Evolutionary conservation across 75 land plant genomes (phyloP).

Genomic region (Isoetes taiwanensis): DNA sequence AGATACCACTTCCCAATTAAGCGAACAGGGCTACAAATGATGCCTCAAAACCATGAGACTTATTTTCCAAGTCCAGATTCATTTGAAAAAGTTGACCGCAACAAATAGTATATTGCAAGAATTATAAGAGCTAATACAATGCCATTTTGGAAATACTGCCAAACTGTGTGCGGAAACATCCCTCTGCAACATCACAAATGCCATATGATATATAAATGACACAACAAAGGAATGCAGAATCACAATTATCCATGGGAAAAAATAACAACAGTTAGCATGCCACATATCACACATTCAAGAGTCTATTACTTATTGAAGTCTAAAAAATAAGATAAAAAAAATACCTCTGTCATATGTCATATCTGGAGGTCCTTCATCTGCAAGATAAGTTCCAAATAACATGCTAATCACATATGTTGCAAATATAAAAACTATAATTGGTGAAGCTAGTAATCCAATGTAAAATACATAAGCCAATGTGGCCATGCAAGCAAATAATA

Average conservation of each 20-base stretch:
- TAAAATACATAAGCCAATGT: slow-evolving; percentile 53
- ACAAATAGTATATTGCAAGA: slow-evolving; percentile 66
- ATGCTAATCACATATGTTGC: slow-evolving; percentile 69
- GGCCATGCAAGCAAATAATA: slow-evolving; percentile 45
- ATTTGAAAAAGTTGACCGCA: slow-evolving; percentile 72
- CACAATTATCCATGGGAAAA: not conserved
- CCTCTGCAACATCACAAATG: slow-evolving; percentile 98
- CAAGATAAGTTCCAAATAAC: slow-evolving; percentile 60
- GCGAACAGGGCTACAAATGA: slow-evolving; percentile 99
- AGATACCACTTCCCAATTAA: slow-evolving; percentile 97
- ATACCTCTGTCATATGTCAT: slow-evolving; percentile 96
- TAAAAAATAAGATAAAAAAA: not conserved
- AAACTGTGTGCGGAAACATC: slow-evolving; percentile 94
- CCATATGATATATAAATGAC: slow-evolving; percentile 89
- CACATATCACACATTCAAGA: too few relatives aligned
- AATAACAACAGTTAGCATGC: too few relatives aligned
- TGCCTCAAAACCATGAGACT: slow-evolving; percentile 90
- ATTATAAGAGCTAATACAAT: slow-evolving; percentile 60
- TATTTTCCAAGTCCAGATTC: slow-evolving; percentile 82
- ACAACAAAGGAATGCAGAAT: not conserved
- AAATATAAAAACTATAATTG: slow-evolving; percentile 83
- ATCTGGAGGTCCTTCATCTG: slow-evolving; percentile 87
- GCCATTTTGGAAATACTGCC: slow-evolving; percentile 98
- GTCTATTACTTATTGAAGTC: not conserved
- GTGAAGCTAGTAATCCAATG: slow-evolving; percentile 73